phyloP scores from a whole-genome alignment of 345 rosid species.

The Aquilaria yunnanensis region DNA sequence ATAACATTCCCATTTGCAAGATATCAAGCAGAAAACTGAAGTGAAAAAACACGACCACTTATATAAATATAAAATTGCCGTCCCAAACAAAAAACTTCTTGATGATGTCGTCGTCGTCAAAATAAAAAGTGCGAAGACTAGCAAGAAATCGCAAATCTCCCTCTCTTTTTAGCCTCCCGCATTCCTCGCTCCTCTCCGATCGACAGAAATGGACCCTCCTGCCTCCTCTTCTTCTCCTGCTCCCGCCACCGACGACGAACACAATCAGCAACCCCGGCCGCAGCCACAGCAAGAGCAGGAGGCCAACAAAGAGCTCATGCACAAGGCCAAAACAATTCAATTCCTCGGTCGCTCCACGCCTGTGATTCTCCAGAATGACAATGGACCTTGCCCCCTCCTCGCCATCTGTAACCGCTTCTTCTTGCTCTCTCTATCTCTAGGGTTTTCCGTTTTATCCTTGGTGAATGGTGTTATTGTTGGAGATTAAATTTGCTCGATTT shows the following conservation, averaged over 20 bases:
- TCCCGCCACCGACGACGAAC: constrained; percentile 18
- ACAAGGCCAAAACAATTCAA: constrained; percentile 77
- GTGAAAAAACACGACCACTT: no score
- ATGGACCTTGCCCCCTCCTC: constrained; percentile 97
- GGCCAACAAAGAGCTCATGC: constrained; percentile 39
- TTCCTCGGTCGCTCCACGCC: constrained; percentile 87
- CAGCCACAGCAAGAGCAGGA: constrained; percentile 21
- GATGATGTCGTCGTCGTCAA: no score
- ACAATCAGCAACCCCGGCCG: constrained; percentile 13
- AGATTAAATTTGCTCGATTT: not conserved
- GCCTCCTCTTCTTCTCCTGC: constrained; percentile 22
- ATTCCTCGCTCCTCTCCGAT: not conserved
- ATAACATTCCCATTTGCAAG: no score
- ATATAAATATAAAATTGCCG: no score
- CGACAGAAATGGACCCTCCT: constrained; percentile 10
- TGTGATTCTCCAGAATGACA: constrained; percentile 89
- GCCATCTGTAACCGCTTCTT: constrained; percentile 66
- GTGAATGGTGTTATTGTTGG: no score
- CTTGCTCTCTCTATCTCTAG: constrained; percentile 11
- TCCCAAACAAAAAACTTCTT: no score
- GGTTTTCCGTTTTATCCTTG: constrained; percentile 2
- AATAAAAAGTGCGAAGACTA: not conserved
- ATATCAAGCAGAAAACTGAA: no score
- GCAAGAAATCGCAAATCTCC: not conserved
- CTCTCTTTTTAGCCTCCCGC: not conserved